Base-by-base conservation (phyloP, 2,329 filamentous ascomycete genomes). In the Alternaria hordeiaustralica region DNA sequence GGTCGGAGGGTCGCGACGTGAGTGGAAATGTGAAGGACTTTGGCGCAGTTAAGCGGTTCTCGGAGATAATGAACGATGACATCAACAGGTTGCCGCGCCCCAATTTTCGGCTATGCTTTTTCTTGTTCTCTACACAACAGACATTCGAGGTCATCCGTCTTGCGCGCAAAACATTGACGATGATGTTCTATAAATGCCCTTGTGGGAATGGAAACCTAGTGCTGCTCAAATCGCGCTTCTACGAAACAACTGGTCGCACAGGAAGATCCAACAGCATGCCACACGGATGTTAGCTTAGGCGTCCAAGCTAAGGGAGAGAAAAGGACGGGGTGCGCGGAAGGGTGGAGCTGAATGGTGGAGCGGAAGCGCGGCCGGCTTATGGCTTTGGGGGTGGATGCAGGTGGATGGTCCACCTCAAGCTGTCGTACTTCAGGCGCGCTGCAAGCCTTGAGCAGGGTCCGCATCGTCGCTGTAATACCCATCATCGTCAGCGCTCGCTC, bases 401-500 rank as follows among this genome's bases (percentile, higher is more conserved):
- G 8, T 41, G 15, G 15, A 41, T 41, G 15, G 8, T 18, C 15
- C 1, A 41, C 36, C 15, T 41, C 8, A 41, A 5, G 49, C 26
- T 21, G 5, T 21, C 7, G 4, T 30, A 13, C 11, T 3, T 50
- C 47, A 50, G 11, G 11, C 49, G 49, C 28, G 49, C 30, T 21
- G 49, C 18, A 20, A 51, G 28, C 28, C 28, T 13, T 7, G n/a
- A 18, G 6, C 4, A n/a, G 11, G 2, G 28, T 51, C 18, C 2
- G 12, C 45, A 28, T 57, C 28, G 2, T 59, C 60, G 15, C 54
- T 61, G 5, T 43, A 55, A 21, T 50, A 56, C 10, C 50, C 56
- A 6, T 63, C 61, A 15, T 63, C 60, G 23, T 59, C 59, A 7
- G 15, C 36, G 36, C 51, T 43, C 30, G 25, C 21, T n/a, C 56